phyloP scores from a whole-genome alignment of 2,329 filamentous ascomycete genomes.

The Ilyonectria destructans region DNA sequence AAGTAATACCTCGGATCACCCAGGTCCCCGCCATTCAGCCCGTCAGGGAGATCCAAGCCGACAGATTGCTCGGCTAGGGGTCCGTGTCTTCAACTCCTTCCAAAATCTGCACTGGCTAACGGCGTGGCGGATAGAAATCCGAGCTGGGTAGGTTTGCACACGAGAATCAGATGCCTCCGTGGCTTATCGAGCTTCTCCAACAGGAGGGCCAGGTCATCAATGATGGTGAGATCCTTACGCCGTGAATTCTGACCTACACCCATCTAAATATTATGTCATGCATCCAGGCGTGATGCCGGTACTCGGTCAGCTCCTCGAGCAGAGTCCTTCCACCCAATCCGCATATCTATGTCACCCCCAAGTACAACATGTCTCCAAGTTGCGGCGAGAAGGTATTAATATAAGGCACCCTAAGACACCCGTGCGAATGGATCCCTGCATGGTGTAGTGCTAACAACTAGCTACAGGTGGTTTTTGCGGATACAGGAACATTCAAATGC shows the following conservation, averaged over 20 bases:
- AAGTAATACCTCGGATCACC: slow-evolving; percentile 20
- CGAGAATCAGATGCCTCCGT: slow-evolving; percentile 82
- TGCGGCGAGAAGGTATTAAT: slow-evolving; percentile 77
- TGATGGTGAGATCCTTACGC: slow-evolving; percentile 59
- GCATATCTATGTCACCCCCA: slow-evolving; percentile 86
- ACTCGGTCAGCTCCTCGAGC: slow-evolving; percentile 74
- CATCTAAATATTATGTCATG: slow-evolving; percentile 30
- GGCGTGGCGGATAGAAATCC: slow-evolving; percentile 60
- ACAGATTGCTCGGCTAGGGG: slow-evolving; percentile 41
- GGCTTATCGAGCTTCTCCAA: slow-evolving; percentile 76
- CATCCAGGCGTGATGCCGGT: slow-evolving; percentile 72
- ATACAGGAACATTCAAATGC: slow-evolving; percentile 95
- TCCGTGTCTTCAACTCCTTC: slow-evolving; percentile 13
- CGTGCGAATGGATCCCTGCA: too few relatives aligned
- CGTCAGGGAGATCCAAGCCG: slow-evolving; percentile 27
- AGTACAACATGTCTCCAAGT: slow-evolving; percentile 86
- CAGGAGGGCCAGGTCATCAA: slow-evolving; percentile 70
- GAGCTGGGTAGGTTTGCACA: slow-evolving; percentile 82
- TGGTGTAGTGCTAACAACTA: not conserved
- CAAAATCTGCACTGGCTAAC: slow-evolving; percentile 13
- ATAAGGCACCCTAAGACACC: too few relatives aligned
- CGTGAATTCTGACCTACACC: too few relatives aligned
- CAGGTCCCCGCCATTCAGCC: slow-evolving; percentile 11
- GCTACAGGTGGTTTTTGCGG: slow-evolving; percentile 87
- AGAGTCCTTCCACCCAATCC: slow-evolving; percentile 74